phyloP scores from a whole-genome alignment of 371 early-diverging fungal genomes.

The Rhizomucor pusillus region DNA sequence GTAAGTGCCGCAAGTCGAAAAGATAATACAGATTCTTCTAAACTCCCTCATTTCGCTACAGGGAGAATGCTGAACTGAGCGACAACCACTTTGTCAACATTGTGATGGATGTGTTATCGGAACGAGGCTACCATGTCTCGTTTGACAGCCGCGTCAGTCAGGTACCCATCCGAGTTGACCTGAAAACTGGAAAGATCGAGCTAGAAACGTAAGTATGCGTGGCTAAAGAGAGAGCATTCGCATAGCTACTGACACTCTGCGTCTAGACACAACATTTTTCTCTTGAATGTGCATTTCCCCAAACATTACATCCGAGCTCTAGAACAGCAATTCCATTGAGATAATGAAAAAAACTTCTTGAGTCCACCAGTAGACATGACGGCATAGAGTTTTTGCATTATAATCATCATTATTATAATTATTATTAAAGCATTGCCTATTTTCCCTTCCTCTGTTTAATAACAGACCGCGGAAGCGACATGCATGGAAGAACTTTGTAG shows the following conservation, averaged over 20 bases:
- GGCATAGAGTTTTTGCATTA: no score
- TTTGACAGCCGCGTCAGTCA: constrained; percentile 56
- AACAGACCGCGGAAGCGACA: no score
- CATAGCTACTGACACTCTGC: neutral
- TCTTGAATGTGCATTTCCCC: constrained; percentile 64
- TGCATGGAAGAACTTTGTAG: no score
- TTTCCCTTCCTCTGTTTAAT: no score
- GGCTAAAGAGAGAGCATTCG: neutral
- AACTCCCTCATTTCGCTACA: no score
- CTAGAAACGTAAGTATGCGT: constrained; percentile 39
- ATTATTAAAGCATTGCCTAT: no score
- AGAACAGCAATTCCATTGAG: constrained; percentile 64
- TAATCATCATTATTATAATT: no score
- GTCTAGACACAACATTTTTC: constrained; percentile 38
- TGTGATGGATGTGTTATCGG: constrained; percentile 66
- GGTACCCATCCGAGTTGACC: constrained; percentile 56
- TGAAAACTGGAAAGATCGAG: constrained; percentile 61
- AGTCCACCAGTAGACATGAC: no score
- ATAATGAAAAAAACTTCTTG: constrained; percentile 10
- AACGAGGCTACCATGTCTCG: constrained; percentile 64
- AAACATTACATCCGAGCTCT: constrained; percentile 66
- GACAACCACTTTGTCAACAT: constrained; percentile 57
- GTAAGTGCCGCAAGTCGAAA: no score
- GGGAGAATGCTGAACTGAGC: constrained; percentile 46
- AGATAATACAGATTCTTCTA: no score